Conservation (phyloP, 1,139 yeast genomes). For the Taiozyma sp. region DNA sequence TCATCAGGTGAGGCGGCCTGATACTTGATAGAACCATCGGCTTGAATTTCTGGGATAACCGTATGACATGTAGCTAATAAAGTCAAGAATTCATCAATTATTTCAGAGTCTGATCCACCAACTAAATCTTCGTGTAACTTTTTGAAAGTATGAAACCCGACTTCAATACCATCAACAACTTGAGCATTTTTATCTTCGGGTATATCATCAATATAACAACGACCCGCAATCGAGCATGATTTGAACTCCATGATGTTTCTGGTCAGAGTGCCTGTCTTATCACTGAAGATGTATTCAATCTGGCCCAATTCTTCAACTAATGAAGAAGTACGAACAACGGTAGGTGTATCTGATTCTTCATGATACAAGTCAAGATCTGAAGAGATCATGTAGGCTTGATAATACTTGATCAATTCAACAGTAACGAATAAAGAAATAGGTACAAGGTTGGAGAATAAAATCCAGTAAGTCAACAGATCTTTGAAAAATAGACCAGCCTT, state of each 20-base stretch:
- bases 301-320: conserved; percentile 96
- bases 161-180: conserved; percentile 71
- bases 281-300: conserved; percentile 91
- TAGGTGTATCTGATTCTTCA: conserved; percentile 85
- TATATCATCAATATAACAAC: conserved; percentile 79
- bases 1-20: conserved; percentile 99
- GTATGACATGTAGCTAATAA: conserved; percentile 93
- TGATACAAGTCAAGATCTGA: conserved; percentile 93
- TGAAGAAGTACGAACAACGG: conserved; percentile 92
- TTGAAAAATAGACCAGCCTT: conserved; percentile 71
- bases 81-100: conserved; percentile 79
- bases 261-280: conserved; percentile 94
- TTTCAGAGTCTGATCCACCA: conserved; percentile 47
- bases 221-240: conserved; percentile 91
- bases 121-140: conserved; percentile 52
- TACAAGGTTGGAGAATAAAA: conserved; percentile 88
- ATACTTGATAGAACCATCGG: conserved; percentile 67
- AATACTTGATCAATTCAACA: conserved; percentile 90
- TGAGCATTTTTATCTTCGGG: conserved; percentile 87
- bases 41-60: conserved; percentile 82
- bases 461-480: conserved; percentile 92
- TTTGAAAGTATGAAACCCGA: conserved; percentile 74
- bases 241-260: conserved; percentile 95
- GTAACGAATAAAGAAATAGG: conserved; percentile 96
- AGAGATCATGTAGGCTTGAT: conserved; percentile 91